Evolutionary conservation across 306 rosid species (phyloP).

Genomic region (Neltuma alba): DNA sequence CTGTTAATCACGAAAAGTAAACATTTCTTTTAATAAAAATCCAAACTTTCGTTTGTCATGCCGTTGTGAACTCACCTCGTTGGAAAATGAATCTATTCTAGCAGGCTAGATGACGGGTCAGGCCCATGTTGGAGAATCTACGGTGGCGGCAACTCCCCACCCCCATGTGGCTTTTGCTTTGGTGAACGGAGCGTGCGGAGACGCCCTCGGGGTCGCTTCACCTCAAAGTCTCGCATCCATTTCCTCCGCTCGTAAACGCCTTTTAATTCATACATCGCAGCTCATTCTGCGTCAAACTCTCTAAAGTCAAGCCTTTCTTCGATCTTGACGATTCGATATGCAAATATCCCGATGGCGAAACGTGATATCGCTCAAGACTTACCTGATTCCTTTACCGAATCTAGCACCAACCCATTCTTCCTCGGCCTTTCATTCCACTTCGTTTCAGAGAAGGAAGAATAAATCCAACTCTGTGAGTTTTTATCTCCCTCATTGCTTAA

Average conservation of each 20-base stretch:
- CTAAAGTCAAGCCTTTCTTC: not conserved
- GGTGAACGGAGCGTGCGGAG: conserved; percentile 3
- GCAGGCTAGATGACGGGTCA: not conserved
- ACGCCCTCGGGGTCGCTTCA: not conserved
- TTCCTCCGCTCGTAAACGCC: not conserved
- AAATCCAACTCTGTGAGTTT: conserved; percentile 62
- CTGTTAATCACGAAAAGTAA: too few species aligned
- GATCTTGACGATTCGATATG: conserved; percentile 39
- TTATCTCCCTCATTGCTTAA: not conserved
- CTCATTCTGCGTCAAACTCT: not conserved
- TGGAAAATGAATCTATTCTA: too few species aligned
- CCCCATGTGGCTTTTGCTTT: not conserved
- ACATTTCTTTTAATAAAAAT: too few species aligned
- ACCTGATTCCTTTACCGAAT: conserved; percentile 35
- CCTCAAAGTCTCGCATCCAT: conserved; percentile 2
- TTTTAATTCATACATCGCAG: too few species aligned
- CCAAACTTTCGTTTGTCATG: too few species aligned
- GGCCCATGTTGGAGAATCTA: not conserved
- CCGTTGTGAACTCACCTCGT: too few species aligned
- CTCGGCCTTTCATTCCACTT: conserved; percentile 69
- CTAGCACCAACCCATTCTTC: conserved; percentile 28
- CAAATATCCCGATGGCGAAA: conserved; percentile 63
- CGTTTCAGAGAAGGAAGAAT: conserved; percentile 51
- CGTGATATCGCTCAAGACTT: conserved; percentile 44
- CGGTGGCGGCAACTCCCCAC: not conserved